Conservation (phyloP, 371 early-diverging fungal species). For the Apophysomyces trapeziformis region DNA sequence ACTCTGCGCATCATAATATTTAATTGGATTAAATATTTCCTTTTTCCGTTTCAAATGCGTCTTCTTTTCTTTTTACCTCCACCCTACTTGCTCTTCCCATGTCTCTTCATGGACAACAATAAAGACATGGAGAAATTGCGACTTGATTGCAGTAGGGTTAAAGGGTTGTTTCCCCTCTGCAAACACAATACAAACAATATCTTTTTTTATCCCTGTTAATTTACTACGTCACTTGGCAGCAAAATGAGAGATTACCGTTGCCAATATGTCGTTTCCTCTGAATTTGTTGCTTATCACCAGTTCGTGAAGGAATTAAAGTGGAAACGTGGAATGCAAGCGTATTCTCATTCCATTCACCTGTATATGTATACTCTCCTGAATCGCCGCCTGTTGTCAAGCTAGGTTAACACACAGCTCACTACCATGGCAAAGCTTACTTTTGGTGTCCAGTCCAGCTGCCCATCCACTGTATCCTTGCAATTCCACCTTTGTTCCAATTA, state of each 20-base stretch:
- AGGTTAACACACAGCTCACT: neutral
- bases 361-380: conserved; percentile 73
- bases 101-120: conserved; percentile 61
- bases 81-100: conserved; percentile 28
- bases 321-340: conserved; percentile 85
- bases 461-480: conserved; percentile 77
- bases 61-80: conserved; percentile 25
- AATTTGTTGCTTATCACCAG: conserved; percentile 75
- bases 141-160: conserved; percentile 66
- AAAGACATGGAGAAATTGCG: conserved; percentile 74
- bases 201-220: conserved; percentile 25
- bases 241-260: conserved; percentile 52
- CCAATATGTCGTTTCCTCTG: conserved; percentile 85
- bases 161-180: conserved; percentile 65
- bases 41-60: neutral
- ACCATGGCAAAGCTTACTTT: conserved; percentile 37
- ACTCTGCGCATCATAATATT: conserved; percentile 30
- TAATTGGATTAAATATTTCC: conserved; percentile 5
- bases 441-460: conserved; percentile 77
- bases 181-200: conserved; percentile 73
- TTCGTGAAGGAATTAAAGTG: conserved; percentile 71
- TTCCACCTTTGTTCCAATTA: conserved; percentile 72
- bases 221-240: neutral
- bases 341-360: conserved; percentile 76
- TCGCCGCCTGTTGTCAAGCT: conserved; percentile 54